phyloP scores from a whole-genome alignment of 768 basidiomycete genomes.

The Leucogyrophana mollusca region DNA sequence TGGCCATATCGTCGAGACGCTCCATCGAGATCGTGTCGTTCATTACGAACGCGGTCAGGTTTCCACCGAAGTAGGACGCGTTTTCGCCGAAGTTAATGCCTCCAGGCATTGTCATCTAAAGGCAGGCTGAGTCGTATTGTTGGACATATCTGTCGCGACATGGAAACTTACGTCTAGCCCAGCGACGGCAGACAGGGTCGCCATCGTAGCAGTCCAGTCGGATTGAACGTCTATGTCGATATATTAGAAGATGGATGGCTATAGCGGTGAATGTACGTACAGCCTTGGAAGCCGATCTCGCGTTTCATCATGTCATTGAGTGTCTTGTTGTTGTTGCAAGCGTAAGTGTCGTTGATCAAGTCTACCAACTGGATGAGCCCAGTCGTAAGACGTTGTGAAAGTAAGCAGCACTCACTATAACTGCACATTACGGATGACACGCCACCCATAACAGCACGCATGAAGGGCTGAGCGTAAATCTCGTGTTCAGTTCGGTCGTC shows the following conservation, averaged over 20 bases:
- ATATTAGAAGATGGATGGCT: neutral
- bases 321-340: conserved; percentile 53
- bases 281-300: conserved; percentile 58
- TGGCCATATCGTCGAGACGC: conserved; percentile 61
- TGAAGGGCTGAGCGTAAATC: conserved; percentile 45
- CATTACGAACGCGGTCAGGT: conserved; percentile 52
- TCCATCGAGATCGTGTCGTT: conserved; percentile 53
- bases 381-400: conserved; percentile 2
- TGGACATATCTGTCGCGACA: neutral
- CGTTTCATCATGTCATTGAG: conserved; percentile 53
- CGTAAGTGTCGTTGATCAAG: conserved; percentile 51
- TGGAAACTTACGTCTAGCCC: conserved; percentile 48
- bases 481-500: conserved; percentile 40
- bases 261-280: conserved; percentile 28
- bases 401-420: conserved; percentile 35
- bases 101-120: conserved; percentile 64
- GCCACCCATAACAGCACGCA: conserved; percentile 52
- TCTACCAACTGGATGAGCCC: conserved; percentile 29
- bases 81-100: conserved; percentile 36
- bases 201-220: conserved; percentile 55
- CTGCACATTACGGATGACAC: conserved; percentile 60
- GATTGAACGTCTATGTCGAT: conserved; percentile 37
- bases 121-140: neutral
- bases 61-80: conserved; percentile 48
- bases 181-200: conserved; percentile 41